phyloP scores from a whole-genome alignment of 805 yeast species.

The Sporopachydermia lactativora region DNA sequence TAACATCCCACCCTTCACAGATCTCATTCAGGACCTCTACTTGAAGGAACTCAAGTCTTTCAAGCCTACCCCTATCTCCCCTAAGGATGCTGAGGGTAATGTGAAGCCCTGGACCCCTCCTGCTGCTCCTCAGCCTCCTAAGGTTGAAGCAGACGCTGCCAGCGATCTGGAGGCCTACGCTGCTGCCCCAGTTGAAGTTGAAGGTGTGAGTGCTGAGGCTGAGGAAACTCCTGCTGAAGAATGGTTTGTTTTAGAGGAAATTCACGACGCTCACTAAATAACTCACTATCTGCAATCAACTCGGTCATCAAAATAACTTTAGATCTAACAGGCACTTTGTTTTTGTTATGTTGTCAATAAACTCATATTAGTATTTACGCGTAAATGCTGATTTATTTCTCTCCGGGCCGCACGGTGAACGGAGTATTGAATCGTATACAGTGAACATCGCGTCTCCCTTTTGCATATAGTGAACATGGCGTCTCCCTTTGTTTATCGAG shows the following conservation, averaged over 20 bases:
- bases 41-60: slow-evolving; percentile 75
- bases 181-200: slow-evolving; percentile 61
- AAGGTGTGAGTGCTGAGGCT: slow-evolving; percentile 15
- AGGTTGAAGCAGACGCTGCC: slow-evolving; percentile 53
- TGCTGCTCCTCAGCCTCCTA: slow-evolving; percentile 61
- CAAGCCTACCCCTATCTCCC: slow-evolving; percentile 68
- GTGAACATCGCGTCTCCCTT: too few relatives aligned
- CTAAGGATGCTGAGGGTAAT: slow-evolving; percentile 61
- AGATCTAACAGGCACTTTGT: too few relatives aligned
- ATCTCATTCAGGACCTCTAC: slow-evolving; percentile 76
- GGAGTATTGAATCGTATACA: too few relatives aligned
- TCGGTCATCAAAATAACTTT: too few relatives aligned
- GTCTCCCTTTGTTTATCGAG: too few relatives aligned
- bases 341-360: too few relatives aligned
- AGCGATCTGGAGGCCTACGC: slow-evolving; percentile 56
- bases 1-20: slow-evolving; percentile 13
- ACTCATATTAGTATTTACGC: too few relatives aligned
- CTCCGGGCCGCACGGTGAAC: too few relatives aligned
- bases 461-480: too few relatives aligned
- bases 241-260: slow-evolving; percentile 30
- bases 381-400: too few relatives aligned
- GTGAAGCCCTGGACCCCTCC: slow-evolving; percentile 81
- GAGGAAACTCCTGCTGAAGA: slow-evolving; percentile 14
- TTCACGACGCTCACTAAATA: slow-evolving; percentile 20
- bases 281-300: slow-evolving; percentile 18